These are phyloP conservation scores for Helianthus tuberosus DNA, from an alignment of 129 eudicot genomes.

Conservation along the genomic window DNA sequence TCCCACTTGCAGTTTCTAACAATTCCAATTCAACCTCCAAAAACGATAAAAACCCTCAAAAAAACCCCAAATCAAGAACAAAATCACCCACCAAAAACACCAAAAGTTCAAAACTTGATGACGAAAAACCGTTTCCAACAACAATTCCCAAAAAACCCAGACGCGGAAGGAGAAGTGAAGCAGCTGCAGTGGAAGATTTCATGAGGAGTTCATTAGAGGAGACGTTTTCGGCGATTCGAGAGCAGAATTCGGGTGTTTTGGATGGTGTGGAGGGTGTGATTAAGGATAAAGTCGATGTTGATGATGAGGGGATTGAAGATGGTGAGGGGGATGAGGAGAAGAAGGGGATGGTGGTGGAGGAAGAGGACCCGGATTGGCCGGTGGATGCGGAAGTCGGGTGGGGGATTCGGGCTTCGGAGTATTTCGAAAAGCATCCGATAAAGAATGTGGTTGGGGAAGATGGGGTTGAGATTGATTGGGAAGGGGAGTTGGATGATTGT, in stretches of 20 bases:
- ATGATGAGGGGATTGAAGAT: slow-evolving; percentile 14
- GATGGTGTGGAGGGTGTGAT: slow-evolving; percentile 48
- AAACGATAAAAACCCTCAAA: slow-evolving; percentile 25
- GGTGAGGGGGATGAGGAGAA: slow-evolving; percentile 22
- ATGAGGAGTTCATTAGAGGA: slow-evolving; percentile 62
- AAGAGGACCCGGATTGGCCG: slow-evolving; percentile 89
- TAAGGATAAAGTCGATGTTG: slow-evolving; percentile 41
- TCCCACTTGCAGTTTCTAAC: slow-evolving; percentile 37
- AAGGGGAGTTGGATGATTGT: slow-evolving; percentile 87
- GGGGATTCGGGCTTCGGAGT: slow-evolving; percentile 96
- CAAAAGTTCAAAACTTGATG: slow-evolving; percentile 34
- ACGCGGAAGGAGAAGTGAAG: slow-evolving; percentile 84
- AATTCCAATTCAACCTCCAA: slow-evolving; percentile 26
- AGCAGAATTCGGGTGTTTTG: slow-evolving; percentile 68
- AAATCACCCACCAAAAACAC: slow-evolving; percentile 14
- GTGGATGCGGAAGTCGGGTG: slow-evolving; percentile 94
- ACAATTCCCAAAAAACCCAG: slow-evolving; percentile 74
- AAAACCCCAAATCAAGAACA: slow-evolving; percentile 21
- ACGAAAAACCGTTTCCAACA: slow-evolving; percentile 39
- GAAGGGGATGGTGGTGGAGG: slow-evolving; percentile 74
- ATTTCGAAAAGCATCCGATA: slow-evolving; percentile 82
- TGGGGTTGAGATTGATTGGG: slow-evolving; percentile 95
- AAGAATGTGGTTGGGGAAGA: slow-evolving; percentile 86
- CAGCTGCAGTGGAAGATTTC: slow-evolving; percentile 86
- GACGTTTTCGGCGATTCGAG: slow-evolving; percentile 74